A percentile compares a stretch with the other conserved stretches of the same genome.
phyloP scores from a whole-genome alignment of 192 early-diverging fungal genomes.

The Martensiomyces pterosporus region DNA sequence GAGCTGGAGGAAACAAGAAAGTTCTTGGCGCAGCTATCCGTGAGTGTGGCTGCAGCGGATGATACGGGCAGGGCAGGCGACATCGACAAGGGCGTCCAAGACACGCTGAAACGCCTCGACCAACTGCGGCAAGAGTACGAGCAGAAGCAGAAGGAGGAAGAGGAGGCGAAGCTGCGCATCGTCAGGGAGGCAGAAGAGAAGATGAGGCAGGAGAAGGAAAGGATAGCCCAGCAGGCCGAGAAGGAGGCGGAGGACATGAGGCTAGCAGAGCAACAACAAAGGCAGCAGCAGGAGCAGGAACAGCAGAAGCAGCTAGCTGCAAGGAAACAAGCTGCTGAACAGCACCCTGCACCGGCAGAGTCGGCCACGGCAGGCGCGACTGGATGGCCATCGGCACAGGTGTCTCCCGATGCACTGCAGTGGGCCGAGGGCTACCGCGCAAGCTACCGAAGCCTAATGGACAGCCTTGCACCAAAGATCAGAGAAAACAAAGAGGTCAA shows the following conservation, averaged over 20 bases:
- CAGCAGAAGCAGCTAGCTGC: not conserved
- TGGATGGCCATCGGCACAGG: not conserved
- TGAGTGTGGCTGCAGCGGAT: not conserved
- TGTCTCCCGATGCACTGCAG: slow-evolving; percentile 12
- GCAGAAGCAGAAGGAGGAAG: slow-evolving; percentile 6
- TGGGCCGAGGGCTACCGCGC: slow-evolving; percentile 35
- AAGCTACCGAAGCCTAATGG: slow-evolving; percentile 25
- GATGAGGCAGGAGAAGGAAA: not conserved
- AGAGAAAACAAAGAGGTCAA: slow-evolving; percentile 8
- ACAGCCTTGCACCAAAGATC: slow-evolving; percentile 13
- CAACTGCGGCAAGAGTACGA: slow-evolving; percentile 31
- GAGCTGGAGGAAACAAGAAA: slow-evolving; percentile 27
- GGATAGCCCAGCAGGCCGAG: not conserved
- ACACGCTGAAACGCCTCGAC: slow-evolving; percentile 18
- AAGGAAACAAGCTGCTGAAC: slow-evolving; percentile 2
- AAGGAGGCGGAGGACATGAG: not conserved
- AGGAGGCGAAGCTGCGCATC: slow-evolving; percentile 1
- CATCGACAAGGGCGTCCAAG: slow-evolving; percentile 7
- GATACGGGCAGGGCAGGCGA: not conserved
- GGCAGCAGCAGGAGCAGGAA: slow-evolving; percentile 4
- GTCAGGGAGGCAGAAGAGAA: not conserved
- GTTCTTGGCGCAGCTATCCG: slow-evolving; percentile 17
- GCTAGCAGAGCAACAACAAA: not conserved
- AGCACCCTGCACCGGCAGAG: not conserved
- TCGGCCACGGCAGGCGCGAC: not conserved